phyloP scores from a whole-genome alignment of 1,139 yeast species.

The Barnettozyma hawaiiensis region DNA sequence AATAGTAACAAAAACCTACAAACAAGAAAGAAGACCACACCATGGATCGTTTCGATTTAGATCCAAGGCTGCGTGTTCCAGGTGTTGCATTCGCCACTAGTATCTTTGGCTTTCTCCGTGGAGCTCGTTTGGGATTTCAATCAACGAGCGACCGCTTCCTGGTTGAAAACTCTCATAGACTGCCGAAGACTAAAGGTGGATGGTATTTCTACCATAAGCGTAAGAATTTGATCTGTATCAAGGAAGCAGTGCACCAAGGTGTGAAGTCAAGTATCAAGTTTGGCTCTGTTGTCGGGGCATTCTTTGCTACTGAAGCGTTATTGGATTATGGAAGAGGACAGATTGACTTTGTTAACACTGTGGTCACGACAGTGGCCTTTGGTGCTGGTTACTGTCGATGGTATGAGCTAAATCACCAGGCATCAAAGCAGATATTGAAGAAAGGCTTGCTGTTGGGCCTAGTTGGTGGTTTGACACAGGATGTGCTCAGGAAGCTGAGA shows the following conservation, averaged over 20 bases:
- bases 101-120: slow-evolving; percentile 53
- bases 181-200: slow-evolving; percentile 75
- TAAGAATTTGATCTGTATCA: slow-evolving; percentile 69
- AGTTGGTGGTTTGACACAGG: slow-evolving; percentile 60
- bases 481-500: slow-evolving; percentile 48
- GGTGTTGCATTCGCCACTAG: slow-evolving; percentile 38
- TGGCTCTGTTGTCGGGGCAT: slow-evolving; percentile 40
- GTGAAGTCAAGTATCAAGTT: slow-evolving; percentile 40
- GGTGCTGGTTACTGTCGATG: slow-evolving; percentile 49
- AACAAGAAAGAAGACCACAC: not conserved
- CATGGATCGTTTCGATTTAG: slow-evolving; percentile 35
- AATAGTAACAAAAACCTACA: too few species aligned
- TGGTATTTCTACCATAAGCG: slow-evolving; percentile 89
- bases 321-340: slow-evolving; percentile 51
- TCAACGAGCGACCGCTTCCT: slow-evolving; percentile 54
- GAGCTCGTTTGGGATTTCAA: slow-evolving; percentile 58
- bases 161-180: slow-evolving; percentile 77
- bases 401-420: slow-evolving; percentile 41
- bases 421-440: slow-evolving; percentile 41
- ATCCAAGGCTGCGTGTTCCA: slow-evolving; percentile 35
- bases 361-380: slow-evolving; percentile 46
- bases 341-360: slow-evolving; percentile 58
- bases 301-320: slow-evolving; percentile 57
- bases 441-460: slow-evolving; percentile 57
- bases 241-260: slow-evolving; percentile 52